Evolutionary conservation across 2,329 filamentous ascomycete species (phyloP), one percentile per base, ranked within the genome.

Genomic region (Colletotrichum simmondsii): DNA sequence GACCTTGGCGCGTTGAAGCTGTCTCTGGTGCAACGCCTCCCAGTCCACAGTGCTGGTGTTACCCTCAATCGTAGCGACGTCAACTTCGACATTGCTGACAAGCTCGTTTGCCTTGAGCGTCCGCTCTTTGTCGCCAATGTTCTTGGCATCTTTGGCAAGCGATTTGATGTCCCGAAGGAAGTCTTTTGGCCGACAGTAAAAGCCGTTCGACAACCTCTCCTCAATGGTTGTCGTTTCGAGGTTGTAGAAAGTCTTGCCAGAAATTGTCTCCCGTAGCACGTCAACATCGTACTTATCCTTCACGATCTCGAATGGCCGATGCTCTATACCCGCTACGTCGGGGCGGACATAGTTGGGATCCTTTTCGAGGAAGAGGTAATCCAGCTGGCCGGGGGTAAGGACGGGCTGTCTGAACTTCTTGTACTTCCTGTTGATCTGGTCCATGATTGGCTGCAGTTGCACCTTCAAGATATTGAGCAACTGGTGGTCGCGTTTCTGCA

Each of bases 121-220:
- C 53, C 95, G 89, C 74, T 97, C 93, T 77, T 92, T 91, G 78
- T 98, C 96, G n/a, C 93, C 94, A 71, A 92, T 89, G 12, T 91
- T 92, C 79, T 92, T 94, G 12, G 95, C 92, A 83, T 99, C 97
- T 80, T 94, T 96, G 26, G 93, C 92, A 5, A 99, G 85, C 46
- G 92, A 90, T 80, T 93, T 94, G 78, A 98, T 94, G 80, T 99
- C 97, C 53, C 92, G 92, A 63, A 97, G 84, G 79, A 98, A 99
- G 80, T 98, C 96, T 77, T 92, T 92, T 0, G 95, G 94, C 12
- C 95, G 91, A 77, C 95, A 94, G 83, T 99, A 99, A 83, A 95
- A 99, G 5, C 97, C 97, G 80, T 99, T 98, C 5, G 95, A 97
- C 42, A 99, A 87, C n/a, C 97, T 92, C 80, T 98, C 95, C 84